Conservation (phyloP, 129 eudicot species). For the Pittosporum tobira region DNA sequence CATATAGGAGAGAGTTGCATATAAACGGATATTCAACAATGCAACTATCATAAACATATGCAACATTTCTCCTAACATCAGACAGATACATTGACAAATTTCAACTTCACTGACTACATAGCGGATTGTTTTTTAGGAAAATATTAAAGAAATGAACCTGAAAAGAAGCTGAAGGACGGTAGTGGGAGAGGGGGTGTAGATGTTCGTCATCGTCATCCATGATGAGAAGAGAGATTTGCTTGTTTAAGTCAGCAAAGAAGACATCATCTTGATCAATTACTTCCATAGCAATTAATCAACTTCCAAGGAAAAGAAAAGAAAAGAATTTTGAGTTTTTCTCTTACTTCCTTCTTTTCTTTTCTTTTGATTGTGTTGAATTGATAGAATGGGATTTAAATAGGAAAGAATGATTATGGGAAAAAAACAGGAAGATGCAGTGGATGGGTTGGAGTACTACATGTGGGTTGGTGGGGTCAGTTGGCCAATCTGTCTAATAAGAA, state of each 20-base stretch:
- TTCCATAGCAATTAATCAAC: constrained; percentile 53
- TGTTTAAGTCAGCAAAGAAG: constrained; percentile 26
- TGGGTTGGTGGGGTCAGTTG: constrained; percentile 45
- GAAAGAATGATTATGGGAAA: constrained; percentile 26
- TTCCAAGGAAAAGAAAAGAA: constrained; percentile 6
- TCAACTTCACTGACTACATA: not conserved
- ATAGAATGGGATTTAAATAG: constrained; percentile 22
- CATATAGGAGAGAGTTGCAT: too few relatives aligned
- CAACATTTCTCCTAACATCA: too few relatives aligned
- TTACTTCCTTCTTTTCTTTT: not conserved
- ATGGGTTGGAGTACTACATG: constrained; percentile 33
- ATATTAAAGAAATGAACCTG: constrained; percentile 39
- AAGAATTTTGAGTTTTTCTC: too few relatives aligned
- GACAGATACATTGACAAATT: too few relatives aligned
- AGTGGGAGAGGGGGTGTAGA: constrained; percentile 21
- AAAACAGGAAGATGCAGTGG: constrained; percentile 1
- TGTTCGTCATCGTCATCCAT: constrained; percentile 70
- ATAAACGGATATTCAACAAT: too few relatives aligned
- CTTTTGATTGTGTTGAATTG: constrained; percentile 12
- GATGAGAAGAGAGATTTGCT: constrained; percentile 40
- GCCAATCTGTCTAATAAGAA: constrained; percentile 57
- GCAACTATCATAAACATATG: too few relatives aligned
- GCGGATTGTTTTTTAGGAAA: not conserved
- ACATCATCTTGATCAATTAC: constrained; percentile 72
- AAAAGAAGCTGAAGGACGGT: constrained; percentile 45